Evolutionary conservation across 164 flowering plant species (phyloP).

Genomic region (Buxus sempervirens): DNA sequence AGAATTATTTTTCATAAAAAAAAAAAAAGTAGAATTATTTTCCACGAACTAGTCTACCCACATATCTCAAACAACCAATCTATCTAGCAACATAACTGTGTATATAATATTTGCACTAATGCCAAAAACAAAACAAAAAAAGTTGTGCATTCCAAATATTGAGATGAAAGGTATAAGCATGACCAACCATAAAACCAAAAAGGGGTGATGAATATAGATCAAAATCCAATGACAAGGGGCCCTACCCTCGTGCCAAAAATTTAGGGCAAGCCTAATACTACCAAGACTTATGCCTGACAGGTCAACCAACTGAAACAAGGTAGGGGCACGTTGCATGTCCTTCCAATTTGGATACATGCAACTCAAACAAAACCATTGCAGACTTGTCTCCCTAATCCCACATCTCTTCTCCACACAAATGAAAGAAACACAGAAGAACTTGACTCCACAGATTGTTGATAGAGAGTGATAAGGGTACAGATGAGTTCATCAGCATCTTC

Average conservation of each 20-base stretch:
- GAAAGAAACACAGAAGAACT: background rate
- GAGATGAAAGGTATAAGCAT: too few species aligned
- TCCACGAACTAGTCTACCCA: too few species aligned
- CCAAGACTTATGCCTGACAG: constrained; percentile 17
- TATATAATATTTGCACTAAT: too few species aligned
- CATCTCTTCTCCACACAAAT: background rate
- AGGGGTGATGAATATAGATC: background rate
- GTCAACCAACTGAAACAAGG: constrained; percentile 16
- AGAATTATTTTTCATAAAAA: too few species aligned
- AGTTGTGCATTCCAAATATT: too few species aligned
- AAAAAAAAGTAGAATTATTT: too few species aligned
- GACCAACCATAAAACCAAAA: too few species aligned
- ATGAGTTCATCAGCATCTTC: background rate
- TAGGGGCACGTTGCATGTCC: constrained; percentile 15
- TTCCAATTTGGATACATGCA: background rate
- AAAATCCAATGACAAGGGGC: background rate
- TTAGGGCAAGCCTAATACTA: constrained; percentile 10
- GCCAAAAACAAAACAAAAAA: too few species aligned
- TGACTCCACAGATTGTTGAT: background rate
- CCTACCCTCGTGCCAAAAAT: background rate
- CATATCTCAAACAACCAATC: too few species aligned
- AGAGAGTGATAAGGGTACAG: background rate
- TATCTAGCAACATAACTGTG: too few species aligned
- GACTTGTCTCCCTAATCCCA: constrained; percentile 4
- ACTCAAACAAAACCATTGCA: background rate